Conservation (phyloP, 345 rosid species). For the Noccaea caerulescens region DNA sequence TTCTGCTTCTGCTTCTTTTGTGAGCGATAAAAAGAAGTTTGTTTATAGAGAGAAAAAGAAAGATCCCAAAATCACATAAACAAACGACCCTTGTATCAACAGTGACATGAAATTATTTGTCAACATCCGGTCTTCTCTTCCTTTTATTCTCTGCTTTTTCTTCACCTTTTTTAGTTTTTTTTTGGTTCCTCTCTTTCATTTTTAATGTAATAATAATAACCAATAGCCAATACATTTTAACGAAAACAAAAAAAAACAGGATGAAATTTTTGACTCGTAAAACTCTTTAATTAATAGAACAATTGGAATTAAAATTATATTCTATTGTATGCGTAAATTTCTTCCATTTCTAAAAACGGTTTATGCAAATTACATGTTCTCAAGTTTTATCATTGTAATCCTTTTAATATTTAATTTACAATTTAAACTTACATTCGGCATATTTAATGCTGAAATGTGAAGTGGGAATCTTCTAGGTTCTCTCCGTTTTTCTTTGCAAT, state of each 20-base stretch:
- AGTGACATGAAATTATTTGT: conserved; percentile 93
- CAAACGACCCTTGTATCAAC: conserved; percentile 79
- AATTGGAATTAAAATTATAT: background rate
- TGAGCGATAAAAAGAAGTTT: conserved; percentile 40
- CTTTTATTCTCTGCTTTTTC: conserved; percentile 71
- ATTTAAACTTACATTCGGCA: background rate
- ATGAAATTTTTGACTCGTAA: background rate
- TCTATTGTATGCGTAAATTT: background rate
- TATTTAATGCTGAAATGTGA: conserved; percentile 9
- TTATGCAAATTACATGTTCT: background rate
- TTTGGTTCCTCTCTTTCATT: background rate
- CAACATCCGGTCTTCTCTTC: conserved; percentile 98
- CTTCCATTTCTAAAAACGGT: background rate
- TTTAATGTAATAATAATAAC: background rate
- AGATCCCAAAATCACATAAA: conserved; percentile 59
- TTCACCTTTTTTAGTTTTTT: conserved; percentile 2
- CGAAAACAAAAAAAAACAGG: background rate
- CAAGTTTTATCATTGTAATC: background rate
- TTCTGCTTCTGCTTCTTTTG: conserved; percentile 37
- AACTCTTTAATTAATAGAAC: background rate
- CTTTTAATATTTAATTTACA: background rate
- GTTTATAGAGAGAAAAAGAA: conserved; percentile 48
- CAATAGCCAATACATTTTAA: background rate
- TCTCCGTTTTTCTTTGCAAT: conserved; percentile 10
- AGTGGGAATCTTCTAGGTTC: conserved; percentile 27